Base-by-base conservation (phyloP, 495 filamentous ascomycete genomes). In the Bombardia bombarda region DNA sequence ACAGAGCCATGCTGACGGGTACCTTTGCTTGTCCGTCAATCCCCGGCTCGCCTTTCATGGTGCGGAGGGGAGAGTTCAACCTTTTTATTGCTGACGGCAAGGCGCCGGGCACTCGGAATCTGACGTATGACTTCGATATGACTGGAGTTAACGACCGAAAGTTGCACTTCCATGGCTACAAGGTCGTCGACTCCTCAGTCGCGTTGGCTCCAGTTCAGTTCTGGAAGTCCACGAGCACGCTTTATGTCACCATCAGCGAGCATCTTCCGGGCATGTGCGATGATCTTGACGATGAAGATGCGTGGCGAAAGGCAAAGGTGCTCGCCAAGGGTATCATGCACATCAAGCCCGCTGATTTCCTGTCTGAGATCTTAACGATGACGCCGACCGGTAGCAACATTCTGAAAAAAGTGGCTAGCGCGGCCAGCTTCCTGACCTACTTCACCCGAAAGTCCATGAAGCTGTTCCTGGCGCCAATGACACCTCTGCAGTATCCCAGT, bases 51-150 rank as follows among this genome's bases (percentile, higher is more conserved):
- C 74, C 81, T 0, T 78, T 84, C 52, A 75, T 77, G 72, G 65
- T 84, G 42, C 68, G 73, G 47, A 57, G 72, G 22, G 77, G 75
- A 24, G 61, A 71, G 38, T 77, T 82, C 50, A 74, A 76, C 38
- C 61, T 83, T 28, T 82, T 83, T 56, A 65, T 66, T 20, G 53
- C 67, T 18, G 73, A 79, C 49, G 56, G 62, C 28, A 65, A 68
- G 46, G 62, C 67, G 0, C 70, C 81, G 1, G 77, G 79, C 20
- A 75, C 73, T 1, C 68, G 66, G 21, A 79, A 77, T 40, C 51
- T 84, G 32, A 74, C 64, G 0, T 84, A 86, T 48, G 69, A 78
- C 43, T 72, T 83, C 34, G 72, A 76, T 43, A 75, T 85, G 63
- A 57, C 64, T 9, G 71, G 72, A 6, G 60, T 72, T 14, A 62